Evolutionary conservation across 768 basidiomycete genomes (phyloP), one percentile per base, ranked within the genome.

Genomic region (Rhodotorula babjevae): DNA sequence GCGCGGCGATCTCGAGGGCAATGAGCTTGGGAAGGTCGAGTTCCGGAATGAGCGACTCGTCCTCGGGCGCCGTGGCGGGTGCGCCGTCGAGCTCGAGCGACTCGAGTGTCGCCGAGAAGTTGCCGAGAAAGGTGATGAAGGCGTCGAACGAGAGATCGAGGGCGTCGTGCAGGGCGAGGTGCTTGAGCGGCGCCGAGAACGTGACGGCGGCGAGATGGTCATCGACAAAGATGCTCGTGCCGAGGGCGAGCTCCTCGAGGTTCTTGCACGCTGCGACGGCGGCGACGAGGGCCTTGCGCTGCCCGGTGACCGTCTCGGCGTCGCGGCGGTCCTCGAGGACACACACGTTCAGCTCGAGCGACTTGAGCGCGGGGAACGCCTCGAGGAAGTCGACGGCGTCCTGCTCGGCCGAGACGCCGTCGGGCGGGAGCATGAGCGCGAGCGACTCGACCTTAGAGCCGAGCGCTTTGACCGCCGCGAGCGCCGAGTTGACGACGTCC

Each of bases 161-260:
- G 61, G 46, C 47, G 11, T 58, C 61, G 44, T 18, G n/a, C 18
- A 68, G 46, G 25, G 67, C 61, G 25, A 68, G 67, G 46, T 63
- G 55, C 53, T 47, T 62, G 55, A 68, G 61, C 25, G 67, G 61
- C 16, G 16, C 44, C 19, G n/a, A 14, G 33, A 61, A 40, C 16
- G 21, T n/a, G 18, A 10, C 42, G 2, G 25, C 14, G 33, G 61
- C 61, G 33, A 68, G 57, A 0, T 16, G 46, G 31, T 62, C 61
- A 46, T 57, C 23, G 46, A 68, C 55, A n/a, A 56, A 63, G 15
- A 23, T 31, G 25, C 44, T 15, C 31, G 23, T 9, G 33, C 53
- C 67, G 46, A 68, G 55, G 44, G 29, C 29, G 55, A 68, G 67
- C n/a, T 61, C 61, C 47, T 63, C 61, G 46, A 68, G 61, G 7